A percentile compares a stretch with the other conserved stretches of the same genome.
Conservation (phyloP, 2,329 filamentous ascomycete genomes). For the Monosporascus sp. region DNA sequence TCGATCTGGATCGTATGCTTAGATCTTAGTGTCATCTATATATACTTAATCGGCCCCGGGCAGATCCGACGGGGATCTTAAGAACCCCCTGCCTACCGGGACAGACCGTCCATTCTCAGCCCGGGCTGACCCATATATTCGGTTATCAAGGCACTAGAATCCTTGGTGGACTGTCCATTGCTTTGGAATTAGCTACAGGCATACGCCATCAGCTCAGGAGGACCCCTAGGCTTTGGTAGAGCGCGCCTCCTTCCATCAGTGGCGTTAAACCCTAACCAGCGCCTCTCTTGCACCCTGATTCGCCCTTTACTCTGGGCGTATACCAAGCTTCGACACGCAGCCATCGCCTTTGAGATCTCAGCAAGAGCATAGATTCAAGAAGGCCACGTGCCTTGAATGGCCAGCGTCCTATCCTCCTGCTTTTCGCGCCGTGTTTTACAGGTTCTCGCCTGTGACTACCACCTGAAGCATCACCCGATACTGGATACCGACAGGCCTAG, state of each 20-base stretch:
- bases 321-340: constrained; percentile 4
- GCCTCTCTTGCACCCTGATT: constrained; percentile 2
- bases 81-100: background rate
- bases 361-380: constrained; percentile 4
- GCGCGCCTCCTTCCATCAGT: background rate
- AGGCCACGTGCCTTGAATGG: background rate
- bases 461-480: constrained; percentile 1
- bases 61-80: background rate
- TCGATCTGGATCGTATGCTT: background rate
- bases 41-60: background rate
- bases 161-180: background rate
- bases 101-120: background rate
- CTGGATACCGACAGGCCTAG: constrained; percentile 2
- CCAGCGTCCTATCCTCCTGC: constrained; percentile 4
- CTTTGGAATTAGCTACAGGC: background rate
- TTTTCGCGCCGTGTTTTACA: constrained; percentile 1
- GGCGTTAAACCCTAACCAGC: background rate
- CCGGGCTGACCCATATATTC: background rate
- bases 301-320: constrained; percentile 3
- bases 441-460: constrained; percentile 5
- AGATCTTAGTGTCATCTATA: background rate
- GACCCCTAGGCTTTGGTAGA: background rate
- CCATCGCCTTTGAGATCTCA: constrained; percentile 3
- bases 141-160: background rate
- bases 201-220: background rate